Evolutionary conservation across 805 yeast genomes (phyloP), one percentile per base, ranked within the genome.

Genomic region (Zygosaccharomyces bisporus): DNA sequence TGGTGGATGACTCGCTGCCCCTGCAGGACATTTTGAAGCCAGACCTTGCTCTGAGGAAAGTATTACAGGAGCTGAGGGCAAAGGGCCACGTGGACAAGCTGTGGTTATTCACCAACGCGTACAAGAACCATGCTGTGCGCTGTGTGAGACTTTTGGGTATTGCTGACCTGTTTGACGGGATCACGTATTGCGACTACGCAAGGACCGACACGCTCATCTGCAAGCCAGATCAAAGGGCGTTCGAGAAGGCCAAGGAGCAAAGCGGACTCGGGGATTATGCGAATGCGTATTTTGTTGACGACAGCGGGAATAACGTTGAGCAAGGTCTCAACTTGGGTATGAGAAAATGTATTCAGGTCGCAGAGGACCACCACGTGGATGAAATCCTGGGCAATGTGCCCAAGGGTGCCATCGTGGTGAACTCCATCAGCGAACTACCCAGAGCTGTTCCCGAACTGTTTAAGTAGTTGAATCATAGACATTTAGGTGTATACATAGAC

Each of bases 101-200:
- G 51, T 91, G 99, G 99, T 74, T 93, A 34, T 85, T 88, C 58
- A 91, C 99, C 4, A 91, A 91, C 63, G 98, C 99, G 1, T 91
- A 91, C 68, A 81, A 83, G 60, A 88, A 80, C 57, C 99, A 91
- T 66, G 99, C 91, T 0, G 56, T 81, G 35, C 73, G 97, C 39
- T 95, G 88, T 23, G 73, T 89, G 14, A 74, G 80, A 34, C 71
- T 91, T 38, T 70, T 91, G 39, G 97, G 96, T 1, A 63, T 91
- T 21, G 97, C 91, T n/a, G 96, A 90, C 61, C 61, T 88, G 43
- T 90, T 93, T 61, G 98, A 91, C 53, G 99, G 99, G 0, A 74
- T 93, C 53, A 88, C 97, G 1, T 91, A 71, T 66, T 93, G 99
- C 68, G 95, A 93, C 67, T 93, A 93, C 61, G 8, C 20, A 10